Conservation (phyloP, 2,329 filamentous ascomycete species). For the Meredithiella fracta region DNA sequence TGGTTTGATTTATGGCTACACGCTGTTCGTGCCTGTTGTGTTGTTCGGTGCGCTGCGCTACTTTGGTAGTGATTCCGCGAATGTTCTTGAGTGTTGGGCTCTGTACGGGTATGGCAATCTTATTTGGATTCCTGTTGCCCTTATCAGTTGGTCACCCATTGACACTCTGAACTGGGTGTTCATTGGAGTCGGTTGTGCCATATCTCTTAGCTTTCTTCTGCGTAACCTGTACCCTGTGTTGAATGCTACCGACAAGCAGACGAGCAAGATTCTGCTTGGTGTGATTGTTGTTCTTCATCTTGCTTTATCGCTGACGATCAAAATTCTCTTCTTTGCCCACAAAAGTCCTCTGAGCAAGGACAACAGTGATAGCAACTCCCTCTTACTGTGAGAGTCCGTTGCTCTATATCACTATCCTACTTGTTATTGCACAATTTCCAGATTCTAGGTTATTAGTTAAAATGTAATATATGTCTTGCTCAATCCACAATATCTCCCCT, state of each 20-base stretch:
- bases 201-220: constrained; percentile 70
- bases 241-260: constrained; percentile 80
- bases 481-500: background rate
- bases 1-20: constrained; percentile 91
- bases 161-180: constrained; percentile 85
- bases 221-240: constrained; percentile 83
- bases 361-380: background rate
- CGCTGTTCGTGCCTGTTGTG: constrained; percentile 64
- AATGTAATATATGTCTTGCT: background rate
- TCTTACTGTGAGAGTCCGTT: background rate
- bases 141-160: constrained; percentile 79
- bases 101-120: constrained; percentile 93
- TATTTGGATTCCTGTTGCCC: constrained; percentile 88
- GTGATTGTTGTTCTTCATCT: constrained; percentile 74
- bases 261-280: constrained; percentile 72
- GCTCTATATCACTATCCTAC: too few species aligned
- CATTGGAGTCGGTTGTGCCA: constrained; percentile 67
- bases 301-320: constrained; percentile 83
- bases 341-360: constrained; percentile 35
- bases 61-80: constrained; percentile 87
- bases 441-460: too few species aligned
- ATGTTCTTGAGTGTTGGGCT: constrained; percentile 86
- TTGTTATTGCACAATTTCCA: too few species aligned
- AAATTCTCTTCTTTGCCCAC: constrained; percentile 88
- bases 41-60: constrained; percentile 83